These are phyloP conservation scores for Pugionium cornutum DNA, from an alignment of 345 rosid genomes.

Conservation along the genomic window DNA sequence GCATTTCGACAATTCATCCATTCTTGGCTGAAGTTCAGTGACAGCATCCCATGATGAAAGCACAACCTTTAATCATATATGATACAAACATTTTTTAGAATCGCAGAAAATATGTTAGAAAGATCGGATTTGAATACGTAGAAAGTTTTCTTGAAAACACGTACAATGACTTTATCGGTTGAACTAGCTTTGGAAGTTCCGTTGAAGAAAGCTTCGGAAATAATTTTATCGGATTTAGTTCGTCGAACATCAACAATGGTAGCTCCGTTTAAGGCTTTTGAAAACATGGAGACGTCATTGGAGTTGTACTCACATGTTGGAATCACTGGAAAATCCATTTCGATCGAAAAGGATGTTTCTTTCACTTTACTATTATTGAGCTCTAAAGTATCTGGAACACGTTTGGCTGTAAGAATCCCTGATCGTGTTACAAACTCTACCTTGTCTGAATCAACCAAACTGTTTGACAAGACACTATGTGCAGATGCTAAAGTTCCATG, in stretches of 20 bases:
- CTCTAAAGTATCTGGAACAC: slow-evolving; percentile 27
- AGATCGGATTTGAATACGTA: neutral
- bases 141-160: neutral
- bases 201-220: slow-evolving; percentile 7
- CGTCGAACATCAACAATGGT: slow-evolving; percentile 48
- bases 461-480: slow-evolving; percentile 54
- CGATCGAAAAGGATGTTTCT: slow-evolving; percentile 42
- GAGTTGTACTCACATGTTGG: slow-evolving; percentile 44
- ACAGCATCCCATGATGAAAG: slow-evolving; percentile 61
- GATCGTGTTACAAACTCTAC: slow-evolving; percentile 68
- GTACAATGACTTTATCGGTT: slow-evolving; percentile 18
- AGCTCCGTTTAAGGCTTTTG: slow-evolving; percentile 53
- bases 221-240: slow-evolving; percentile 17
- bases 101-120: too few species aligned
- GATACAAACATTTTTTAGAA: too few species aligned
- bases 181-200: slow-evolving; percentile 21
- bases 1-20: slow-evolving; percentile 50
- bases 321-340: slow-evolving; percentile 55
- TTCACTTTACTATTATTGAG: slow-evolving; percentile 21
- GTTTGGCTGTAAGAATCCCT: slow-evolving; percentile 64
- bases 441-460: slow-evolving; percentile 48
- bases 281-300: slow-evolving; percentile 39
- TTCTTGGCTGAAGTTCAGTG: slow-evolving; percentile 47
- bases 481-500: slow-evolving; percentile 88
- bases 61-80: slow-evolving; percentile 36